phyloP scores from a whole-genome alignment of 331 rosid genomes.

The Quercus phellos region DNA sequence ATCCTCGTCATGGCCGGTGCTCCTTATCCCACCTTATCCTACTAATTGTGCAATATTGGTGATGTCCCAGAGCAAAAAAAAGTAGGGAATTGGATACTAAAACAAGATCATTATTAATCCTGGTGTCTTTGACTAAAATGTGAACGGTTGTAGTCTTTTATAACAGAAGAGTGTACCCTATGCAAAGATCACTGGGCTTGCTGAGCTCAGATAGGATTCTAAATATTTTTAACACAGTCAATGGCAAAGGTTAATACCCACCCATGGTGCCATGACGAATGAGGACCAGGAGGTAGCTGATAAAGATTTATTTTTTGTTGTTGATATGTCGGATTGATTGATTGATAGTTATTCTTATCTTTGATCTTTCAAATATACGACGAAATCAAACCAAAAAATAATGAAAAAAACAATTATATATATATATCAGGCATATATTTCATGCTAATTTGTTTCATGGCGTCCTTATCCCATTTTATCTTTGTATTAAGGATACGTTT shows the following conservation, averaged over 20 bases:
- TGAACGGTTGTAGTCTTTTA: no score
- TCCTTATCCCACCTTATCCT: neutral
- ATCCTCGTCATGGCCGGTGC: neutral
- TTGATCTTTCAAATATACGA: neutral
- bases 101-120: neutral
- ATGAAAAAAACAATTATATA: neutral
- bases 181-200: no score
- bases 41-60: neutral
- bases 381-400: neutral
- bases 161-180: no score
- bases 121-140: neutral
- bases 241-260: neutral
- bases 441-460: no score
- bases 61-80: neutral
- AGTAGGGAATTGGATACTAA: neutral
- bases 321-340: neutral
- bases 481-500: no score
- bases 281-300: neutral
- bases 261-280: neutral
- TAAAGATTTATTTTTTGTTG: neutral
- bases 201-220: neutral
- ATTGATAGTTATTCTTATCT: neutral
- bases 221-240: neutral
- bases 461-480: no score
- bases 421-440: neutral